phyloP scores from a whole-genome alignment of 345 rosid species.

The Ricinus communis region DNA sequence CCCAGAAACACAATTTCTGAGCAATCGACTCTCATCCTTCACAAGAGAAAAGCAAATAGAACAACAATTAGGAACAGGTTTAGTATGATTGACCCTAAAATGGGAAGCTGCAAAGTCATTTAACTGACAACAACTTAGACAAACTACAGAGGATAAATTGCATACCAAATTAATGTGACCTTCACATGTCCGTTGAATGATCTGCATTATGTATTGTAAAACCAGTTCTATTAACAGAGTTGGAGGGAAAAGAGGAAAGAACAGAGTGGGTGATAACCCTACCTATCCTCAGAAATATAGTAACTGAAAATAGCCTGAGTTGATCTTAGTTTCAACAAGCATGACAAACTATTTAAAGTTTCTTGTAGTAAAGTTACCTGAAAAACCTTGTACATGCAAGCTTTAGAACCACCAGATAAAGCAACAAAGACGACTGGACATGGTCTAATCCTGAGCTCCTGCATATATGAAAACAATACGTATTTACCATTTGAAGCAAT shows the following conservation, averaged over 20 bases:
- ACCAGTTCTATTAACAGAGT: slow-evolving; percentile 10
- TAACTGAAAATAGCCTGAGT: neutral
- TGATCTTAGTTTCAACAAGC: neutral
- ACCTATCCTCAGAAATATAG: neutral
- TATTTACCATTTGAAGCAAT: slow-evolving; percentile 13
- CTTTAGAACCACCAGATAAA: slow-evolving; percentile 85
- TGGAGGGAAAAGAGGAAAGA: slow-evolving; percentile 1
- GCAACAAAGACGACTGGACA: slow-evolving; percentile 79
- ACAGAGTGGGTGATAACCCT: neutral
- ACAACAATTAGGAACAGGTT: slow-evolving; percentile 2
- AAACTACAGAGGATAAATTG: slow-evolving; percentile 5
- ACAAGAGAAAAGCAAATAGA: slow-evolving; percentile 15
- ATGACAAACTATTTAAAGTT: neutral
- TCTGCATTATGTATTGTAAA: slow-evolving; percentile 38
- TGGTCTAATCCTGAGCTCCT: slow-evolving; percentile 61
- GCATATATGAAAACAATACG: slow-evolving; percentile 16
- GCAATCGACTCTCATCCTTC: slow-evolving; percentile 68
- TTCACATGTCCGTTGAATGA: slow-evolving; percentile 54
- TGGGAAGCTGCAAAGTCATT: neutral
- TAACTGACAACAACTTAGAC: neutral
- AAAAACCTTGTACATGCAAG: slow-evolving; percentile 84
- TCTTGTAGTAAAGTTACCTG: slow-evolving; percentile 45
- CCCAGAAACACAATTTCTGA: slow-evolving; percentile 77
- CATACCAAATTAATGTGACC: slow-evolving; percentile 61
- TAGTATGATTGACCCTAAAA: neutral